phyloP scores from a whole-genome alignment of 164 flowering plant species.

The Magnolia kwangsiensis region DNA sequence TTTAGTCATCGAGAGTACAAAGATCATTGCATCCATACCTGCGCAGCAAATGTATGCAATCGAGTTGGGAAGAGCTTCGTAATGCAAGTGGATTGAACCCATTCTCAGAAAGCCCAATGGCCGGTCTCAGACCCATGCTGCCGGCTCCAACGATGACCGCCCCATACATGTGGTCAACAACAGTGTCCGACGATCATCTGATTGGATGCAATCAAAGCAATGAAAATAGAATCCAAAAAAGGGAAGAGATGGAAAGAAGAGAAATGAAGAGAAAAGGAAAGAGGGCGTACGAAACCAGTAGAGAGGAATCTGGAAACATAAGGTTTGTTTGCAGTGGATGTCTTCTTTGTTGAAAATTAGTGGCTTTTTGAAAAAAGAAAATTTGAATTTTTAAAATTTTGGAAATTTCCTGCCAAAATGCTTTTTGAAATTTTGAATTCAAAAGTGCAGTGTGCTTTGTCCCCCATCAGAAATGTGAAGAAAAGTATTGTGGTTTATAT shows the following conservation, averaged over 20 bases:
- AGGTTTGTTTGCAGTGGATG: conserved; percentile 26
- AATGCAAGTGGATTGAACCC: conserved; percentile 89
- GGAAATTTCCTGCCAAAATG: too few relatives aligned
- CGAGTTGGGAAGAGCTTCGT: conserved; percentile 94
- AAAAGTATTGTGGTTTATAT: too few relatives aligned
- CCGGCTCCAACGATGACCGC: conserved; percentile 96
- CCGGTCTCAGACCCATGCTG: conserved; percentile 90
- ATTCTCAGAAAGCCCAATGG: conserved; percentile 88
- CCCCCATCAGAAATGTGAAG: too few relatives aligned
- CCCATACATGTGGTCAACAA: conserved; percentile 87
- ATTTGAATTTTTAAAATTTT: too few relatives aligned
- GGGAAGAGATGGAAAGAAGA: background rate
- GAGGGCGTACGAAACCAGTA: conserved; percentile 19
- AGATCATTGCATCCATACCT: conserved; percentile 33
- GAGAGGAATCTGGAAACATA: conserved; percentile 51
- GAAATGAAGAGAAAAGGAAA: background rate
- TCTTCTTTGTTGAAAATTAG: too few relatives aligned
- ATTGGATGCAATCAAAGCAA: background rate
- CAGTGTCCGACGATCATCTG: conserved; percentile 44
- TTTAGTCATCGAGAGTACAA: too few relatives aligned
- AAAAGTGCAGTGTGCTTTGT: too few relatives aligned
- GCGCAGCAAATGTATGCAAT: conserved; percentile 93
- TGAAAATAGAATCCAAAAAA: background rate
- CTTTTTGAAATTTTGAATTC: too few relatives aligned
- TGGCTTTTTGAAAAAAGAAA: too few relatives aligned